Evolutionary conservation across 1,284 basidiomycete genomes (phyloP), one percentile per base, ranked within the genome.

Genomic region (Ustilago nuda): DNA sequence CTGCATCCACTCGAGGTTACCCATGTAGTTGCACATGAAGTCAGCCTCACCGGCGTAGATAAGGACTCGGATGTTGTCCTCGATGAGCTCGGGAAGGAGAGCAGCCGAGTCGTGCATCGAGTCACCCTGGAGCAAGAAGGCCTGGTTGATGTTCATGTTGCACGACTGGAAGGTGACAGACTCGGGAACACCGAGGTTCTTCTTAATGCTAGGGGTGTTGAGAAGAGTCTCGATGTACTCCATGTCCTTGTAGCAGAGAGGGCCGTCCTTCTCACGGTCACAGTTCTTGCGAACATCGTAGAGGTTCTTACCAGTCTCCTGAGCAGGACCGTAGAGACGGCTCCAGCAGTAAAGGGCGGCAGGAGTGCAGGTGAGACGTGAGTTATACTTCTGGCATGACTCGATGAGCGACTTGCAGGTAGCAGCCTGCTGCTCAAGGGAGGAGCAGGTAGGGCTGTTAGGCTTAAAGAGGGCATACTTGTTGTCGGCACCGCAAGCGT

Each of bases 11-110:
- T 76, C 66, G 46, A 77, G 69, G 71, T 85, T 85, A 59, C 84
- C 84, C 56, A 81, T 80, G 58, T 72, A 78, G 70, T 82, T 80
- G 72, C 84, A 85, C 80, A 86, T 92, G 88, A 92, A 91, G 86
- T 95, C 94, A 88, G 92, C 91, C 80, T 92, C 92, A 30, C 93
- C 93, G 62, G 93, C 92, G 82, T 94, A 95, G 41, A 94, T 91
- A 45, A 95, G 87, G 39, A 95, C 87, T 63, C 92, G 88, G 56
- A 95, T 88, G 48, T 92, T 92, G 67, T 90, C 89, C 63, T 92
- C 89, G 61, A 95, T 88, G 8, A 96, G 88, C 51, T 91, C 90
- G 15, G 92, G 91, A 12, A 96, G 88, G 7, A 95, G 88, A 19
- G 87, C 86, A 7, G 92, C 92, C 51, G 91, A 90, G 86, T 94